Percentiles rank a stretch among this genome's conserved stretches.
These are phyloP conservation scores for Vigna angularis DNA, from an alignment of 306 rosid species.

Conservation along the genomic window DNA sequence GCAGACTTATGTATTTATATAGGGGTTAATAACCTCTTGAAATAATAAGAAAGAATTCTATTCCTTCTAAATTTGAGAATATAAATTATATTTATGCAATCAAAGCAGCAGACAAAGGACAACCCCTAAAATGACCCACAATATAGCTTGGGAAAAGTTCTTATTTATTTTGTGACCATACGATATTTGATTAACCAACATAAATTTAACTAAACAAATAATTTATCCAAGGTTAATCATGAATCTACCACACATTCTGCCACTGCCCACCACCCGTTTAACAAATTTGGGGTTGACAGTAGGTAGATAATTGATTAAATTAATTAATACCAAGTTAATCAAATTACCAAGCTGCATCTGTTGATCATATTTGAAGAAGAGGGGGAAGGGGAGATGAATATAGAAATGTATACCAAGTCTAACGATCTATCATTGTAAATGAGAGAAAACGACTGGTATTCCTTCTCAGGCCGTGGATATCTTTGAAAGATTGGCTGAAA, in stretches of 20 bases:
- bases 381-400: slow-evolving; percentile 10
- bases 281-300: slow-evolving; percentile 1
- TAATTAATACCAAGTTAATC: not conserved
- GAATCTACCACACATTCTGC: not conserved
- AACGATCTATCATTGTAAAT: slow-evolving; percentile 93
- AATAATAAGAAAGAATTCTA: too few species aligned
- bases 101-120: slow-evolving; percentile 33
- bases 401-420: slow-evolving; percentile 74
- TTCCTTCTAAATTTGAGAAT: too few species aligned
- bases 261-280: slow-evolving; percentile 2
- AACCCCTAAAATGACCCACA: slow-evolving; percentile 19
- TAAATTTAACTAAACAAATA: slow-evolving; percentile 6
- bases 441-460: slow-evolving; percentile 96
- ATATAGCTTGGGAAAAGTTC: not conserved
- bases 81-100: slow-evolving; percentile 29
- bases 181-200: slow-evolving; percentile 24
- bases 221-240: slow-evolving; percentile 29
- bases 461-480: slow-evolving; percentile 99
- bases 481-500: slow-evolving; percentile 98
- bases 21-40: too few species aligned
- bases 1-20: too few species aligned
- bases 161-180: slow-evolving; percentile 1
- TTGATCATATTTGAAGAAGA: slow-evolving; percentile 7
- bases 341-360: not conserved
- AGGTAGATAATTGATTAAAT: slow-evolving; percentile 4